Base-by-base conservation (phyloP, 1,139 yeast species). In the Eremothecium cymbalariae region DNA sequence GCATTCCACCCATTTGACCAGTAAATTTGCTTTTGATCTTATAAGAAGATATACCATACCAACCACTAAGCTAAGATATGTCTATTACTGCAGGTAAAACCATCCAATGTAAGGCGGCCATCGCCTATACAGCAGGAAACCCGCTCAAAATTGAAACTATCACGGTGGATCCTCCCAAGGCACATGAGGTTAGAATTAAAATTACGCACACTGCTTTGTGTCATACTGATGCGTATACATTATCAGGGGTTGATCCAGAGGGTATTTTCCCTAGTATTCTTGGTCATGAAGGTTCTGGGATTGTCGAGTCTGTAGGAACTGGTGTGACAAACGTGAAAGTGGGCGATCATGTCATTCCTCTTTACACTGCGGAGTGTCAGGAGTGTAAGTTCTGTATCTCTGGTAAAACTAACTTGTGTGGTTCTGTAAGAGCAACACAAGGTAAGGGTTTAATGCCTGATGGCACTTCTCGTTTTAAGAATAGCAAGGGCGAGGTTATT, bases 241-340 rank as follows among this genome's bases (percentile, higher is more conserved):
- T 90, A 48, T 79, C 94, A 36, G 99, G 98, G 38, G 72, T 68
- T 40, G 98, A 90, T 62, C 94, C 97, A 39, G 98, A 93, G 66
- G 98, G 97, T 50, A 84, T 82, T 15, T 88, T 86, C 74, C 97
- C 97, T 21, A 80, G 73, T 29, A 65, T 90, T 42, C 72, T 90
- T 54, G 97, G 98, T 43, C 97, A 90, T 61, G 97, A 88, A 64
- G 96, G 96, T 63, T 94, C 96, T 27, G 97, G 97, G 57, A 68
- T 85, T 44, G 96, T 88, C 30, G 96, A 85, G 66, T 73, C 85
- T 36, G 71, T 88, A 27, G 97, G 97, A 51, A 94, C 83, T 59
- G 95, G 88, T 44, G 96, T 88, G 40, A 78, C 88, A 47, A 74
- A 63, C 51, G 95, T 86, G 50, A 82, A 74, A 64, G 77, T 70